These are phyloP conservation scores for Chalaropsis thielavioides DNA, from an alignment of 2,329 filamentous ascomycete species.

Conservation along the genomic window DNA sequence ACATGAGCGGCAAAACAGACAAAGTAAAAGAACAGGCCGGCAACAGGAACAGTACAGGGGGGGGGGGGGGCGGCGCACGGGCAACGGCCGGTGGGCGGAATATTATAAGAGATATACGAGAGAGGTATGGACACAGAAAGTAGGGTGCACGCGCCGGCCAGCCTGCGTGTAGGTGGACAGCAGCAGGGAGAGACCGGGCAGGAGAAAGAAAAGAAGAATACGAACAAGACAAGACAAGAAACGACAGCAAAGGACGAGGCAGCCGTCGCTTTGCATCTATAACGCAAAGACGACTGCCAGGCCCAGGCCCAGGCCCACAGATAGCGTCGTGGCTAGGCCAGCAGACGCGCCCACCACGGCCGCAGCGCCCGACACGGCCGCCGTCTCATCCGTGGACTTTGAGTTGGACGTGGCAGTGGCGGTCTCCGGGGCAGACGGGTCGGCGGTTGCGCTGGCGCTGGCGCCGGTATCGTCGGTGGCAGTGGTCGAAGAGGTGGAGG, in stretches of 20 bases:
- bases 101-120: not conserved
- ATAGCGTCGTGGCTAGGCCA: not conserved
- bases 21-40: not conserved
- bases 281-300: not conserved
- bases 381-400: not conserved
- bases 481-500: not conserved
- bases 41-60: no score
- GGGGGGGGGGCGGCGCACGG: no score
- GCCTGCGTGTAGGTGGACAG: not conserved
- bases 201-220: no score
- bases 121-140: not conserved
- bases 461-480: not conserved
- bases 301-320: not conserved
- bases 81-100: not conserved
- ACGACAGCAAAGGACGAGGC: not conserved
- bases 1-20: no score
- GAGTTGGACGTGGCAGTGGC: not conserved
- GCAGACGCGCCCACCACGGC: not conserved
- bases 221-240: no score
- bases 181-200: not conserved
- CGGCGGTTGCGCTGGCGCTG: not conserved
- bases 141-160: not conserved
- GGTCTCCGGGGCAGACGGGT: not conserved
- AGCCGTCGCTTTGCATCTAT: not conserved
- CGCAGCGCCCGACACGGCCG: not conserved